phyloP scores from a whole-genome alignment of 2,329 filamentous ascomycete species.

The Beauveria asiatica region DNA sequence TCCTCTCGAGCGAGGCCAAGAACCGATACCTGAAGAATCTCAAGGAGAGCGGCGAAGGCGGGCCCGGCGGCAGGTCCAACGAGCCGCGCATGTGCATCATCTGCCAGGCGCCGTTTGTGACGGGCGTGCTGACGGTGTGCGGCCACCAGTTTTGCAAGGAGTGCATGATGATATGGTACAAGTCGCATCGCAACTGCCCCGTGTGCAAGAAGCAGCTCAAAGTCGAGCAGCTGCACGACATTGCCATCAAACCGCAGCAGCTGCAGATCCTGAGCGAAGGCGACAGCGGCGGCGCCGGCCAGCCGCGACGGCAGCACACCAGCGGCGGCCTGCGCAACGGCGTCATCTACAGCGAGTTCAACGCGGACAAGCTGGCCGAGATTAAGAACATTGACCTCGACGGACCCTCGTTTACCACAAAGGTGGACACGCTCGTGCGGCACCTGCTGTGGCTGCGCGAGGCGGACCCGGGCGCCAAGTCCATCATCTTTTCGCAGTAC shows the following conservation, averaged over 20 bases:
- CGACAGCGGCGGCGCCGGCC: slow-evolving; percentile 5
- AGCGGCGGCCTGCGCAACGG: slow-evolving; percentile 44
- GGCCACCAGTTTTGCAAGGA: slow-evolving; percentile 89
- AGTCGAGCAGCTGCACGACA: slow-evolving; percentile 67
- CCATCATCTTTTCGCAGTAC: slow-evolving; percentile 88
- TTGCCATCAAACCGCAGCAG: slow-evolving; percentile 71
- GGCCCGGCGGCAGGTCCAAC: slow-evolving; percentile 40
- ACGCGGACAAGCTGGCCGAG: slow-evolving; percentile 59
- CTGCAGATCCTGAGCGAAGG: slow-evolving; percentile 51
- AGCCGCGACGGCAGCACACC: slow-evolving; percentile 18
- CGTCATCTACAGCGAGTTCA: slow-evolving; percentile 71
- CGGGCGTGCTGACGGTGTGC: slow-evolving; percentile 78
- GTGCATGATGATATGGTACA: slow-evolving; percentile 75
- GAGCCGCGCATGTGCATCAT: slow-evolving; percentile 73
- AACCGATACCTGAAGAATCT: slow-evolving; percentile 59
- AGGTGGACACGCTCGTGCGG: slow-evolving; percentile 73
- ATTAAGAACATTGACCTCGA: slow-evolving; percentile 76
- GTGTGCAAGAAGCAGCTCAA: slow-evolving; percentile 68
- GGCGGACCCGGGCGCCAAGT: slow-evolving; percentile 79
- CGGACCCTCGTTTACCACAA: slow-evolving; percentile 72
- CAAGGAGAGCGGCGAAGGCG: slow-evolving; percentile 39
- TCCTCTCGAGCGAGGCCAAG: slow-evolving; percentile 61
- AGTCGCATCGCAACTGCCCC: slow-evolving; percentile 66
- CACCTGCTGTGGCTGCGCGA: slow-evolving; percentile 81
- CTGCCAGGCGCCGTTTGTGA: slow-evolving; percentile 66